Conservation (phyloP, 306 rosid species). For the Castanea sativa region DNA sequence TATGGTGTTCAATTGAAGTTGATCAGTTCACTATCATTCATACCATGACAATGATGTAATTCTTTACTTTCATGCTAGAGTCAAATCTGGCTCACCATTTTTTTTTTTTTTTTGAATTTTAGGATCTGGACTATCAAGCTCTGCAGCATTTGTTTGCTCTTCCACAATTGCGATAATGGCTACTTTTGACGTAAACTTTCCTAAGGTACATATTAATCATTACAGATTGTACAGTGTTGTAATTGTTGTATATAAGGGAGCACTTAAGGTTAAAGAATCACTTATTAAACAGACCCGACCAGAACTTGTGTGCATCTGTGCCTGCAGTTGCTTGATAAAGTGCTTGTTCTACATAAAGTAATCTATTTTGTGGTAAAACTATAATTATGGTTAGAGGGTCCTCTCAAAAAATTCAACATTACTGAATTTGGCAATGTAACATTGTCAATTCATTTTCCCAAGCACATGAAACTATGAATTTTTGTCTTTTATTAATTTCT, state of each 20-base stretch:
- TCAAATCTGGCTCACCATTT: not conserved
- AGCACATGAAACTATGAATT: not conserved
- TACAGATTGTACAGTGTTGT: not conserved
- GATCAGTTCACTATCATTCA: not conserved
- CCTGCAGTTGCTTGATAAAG: not conserved
- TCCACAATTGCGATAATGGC: conserved; percentile 96
- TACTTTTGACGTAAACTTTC: conserved; percentile 71
- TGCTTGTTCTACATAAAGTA: not conserved
- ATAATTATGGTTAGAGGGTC: not conserved
- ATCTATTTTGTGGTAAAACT: not conserved
- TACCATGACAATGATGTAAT: not conserved
- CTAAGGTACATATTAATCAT: conserved; percentile 52
- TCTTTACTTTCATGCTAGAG: not conserved
- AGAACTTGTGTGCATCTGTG: not conserved
- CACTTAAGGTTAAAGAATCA: not conserved
- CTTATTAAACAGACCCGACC: not conserved
- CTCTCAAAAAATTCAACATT: not conserved
- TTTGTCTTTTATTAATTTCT: not conserved
- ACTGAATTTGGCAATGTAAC: not conserved
- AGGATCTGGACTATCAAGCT: conserved; percentile 98
- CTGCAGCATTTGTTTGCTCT: conserved; percentile 97
- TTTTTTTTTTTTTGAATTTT: not conserved
- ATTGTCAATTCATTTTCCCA: not conserved
- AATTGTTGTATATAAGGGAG: not conserved
- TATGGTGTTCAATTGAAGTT: not conserved